A percentile compares a stretch with the other conserved stretches of the same genome.
These are phyloP conservation scores for Lasiosphaeria hispida DNA, from an alignment of 495 filamentous ascomycete genomes.

Conservation along the genomic window DNA sequence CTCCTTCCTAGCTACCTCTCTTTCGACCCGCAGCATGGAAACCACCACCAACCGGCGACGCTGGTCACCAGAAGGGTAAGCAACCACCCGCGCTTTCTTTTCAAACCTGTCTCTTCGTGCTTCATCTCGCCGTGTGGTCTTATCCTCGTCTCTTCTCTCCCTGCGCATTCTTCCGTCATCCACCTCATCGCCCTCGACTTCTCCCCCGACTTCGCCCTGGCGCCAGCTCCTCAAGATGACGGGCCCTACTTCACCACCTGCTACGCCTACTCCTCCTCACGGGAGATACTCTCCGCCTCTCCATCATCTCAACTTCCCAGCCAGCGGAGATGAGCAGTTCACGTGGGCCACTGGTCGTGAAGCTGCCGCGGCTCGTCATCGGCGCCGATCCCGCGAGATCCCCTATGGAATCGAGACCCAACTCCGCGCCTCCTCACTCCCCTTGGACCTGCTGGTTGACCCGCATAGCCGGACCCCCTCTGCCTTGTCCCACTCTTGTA, in stretches of 20 bases:
- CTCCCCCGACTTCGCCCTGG: not conserved
- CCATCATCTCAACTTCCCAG: not conserved
- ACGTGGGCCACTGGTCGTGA: slow-evolving; percentile 2
- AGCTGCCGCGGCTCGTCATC: slow-evolving; percentile 3
- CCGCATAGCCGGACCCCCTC: not conserved
- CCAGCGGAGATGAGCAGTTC: not conserved
- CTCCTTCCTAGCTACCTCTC: not conserved
- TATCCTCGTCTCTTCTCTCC: not conserved
- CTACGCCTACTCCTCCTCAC: not conserved
- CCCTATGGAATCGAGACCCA: slow-evolving; percentile 11
- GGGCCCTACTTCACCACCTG: not conserved
- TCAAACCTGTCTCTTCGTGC: not conserved
- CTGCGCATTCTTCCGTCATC: not conserved
- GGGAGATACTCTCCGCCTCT: not conserved
- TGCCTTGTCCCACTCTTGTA: not conserved
- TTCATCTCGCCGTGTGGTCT: not conserved
- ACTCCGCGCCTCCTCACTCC: not conserved
- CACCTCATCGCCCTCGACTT: not conserved
- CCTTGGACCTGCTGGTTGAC: not conserved
- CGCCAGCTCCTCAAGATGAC: slow-evolving; percentile 2
- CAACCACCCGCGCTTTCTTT: slow-evolving; percentile 1
- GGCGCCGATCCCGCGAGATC: slow-evolving; percentile 4
- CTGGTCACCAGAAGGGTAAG: slow-evolving; percentile 24
- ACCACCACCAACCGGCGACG: slow-evolving; percentile 10
- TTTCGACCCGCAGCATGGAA: slow-evolving; percentile 19